A percentile compares a stretch with the other conserved stretches of the same genome.
Evolutionary conservation across 768 basidiomycete genomes (phyloP).

Genomic region (Mycena capillaripes): DNA sequence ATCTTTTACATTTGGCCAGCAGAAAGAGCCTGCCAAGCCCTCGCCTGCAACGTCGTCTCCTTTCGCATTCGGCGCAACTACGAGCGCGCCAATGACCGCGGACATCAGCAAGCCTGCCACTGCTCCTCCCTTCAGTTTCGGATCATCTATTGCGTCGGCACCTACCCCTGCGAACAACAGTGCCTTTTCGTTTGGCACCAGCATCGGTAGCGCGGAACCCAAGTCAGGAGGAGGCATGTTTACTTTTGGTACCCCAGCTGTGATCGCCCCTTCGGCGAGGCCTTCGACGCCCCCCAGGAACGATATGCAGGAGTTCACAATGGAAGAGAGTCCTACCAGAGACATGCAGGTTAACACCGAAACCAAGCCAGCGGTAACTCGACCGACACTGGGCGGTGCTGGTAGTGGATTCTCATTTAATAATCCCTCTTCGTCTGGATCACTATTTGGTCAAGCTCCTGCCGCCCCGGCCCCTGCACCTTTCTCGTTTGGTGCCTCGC

Average conservation of each 20-base stretch:
- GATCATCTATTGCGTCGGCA: conserved; percentile 43
- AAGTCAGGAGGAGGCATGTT: conserved; percentile 67
- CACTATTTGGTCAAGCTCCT: conserved; percentile 51
- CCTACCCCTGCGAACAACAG: conserved; percentile 21
- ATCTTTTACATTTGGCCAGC: conserved; percentile 32
- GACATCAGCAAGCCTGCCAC: conserved; percentile 49
- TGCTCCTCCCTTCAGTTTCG: conserved; percentile 52
- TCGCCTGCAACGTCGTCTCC: conserved; percentile 40
- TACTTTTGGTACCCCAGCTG: conserved; percentile 60
- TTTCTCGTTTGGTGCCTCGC: conserved; percentile 58
- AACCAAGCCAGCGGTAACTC: conserved; percentile 52
- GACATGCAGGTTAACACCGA: conserved; percentile 64
- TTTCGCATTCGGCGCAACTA: conserved; percentile 62
- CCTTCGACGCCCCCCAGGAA: conserved; percentile 77
- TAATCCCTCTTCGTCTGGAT: conserved; percentile 47
- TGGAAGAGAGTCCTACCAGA: conserved; percentile 87
- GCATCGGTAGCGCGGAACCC: conserved; percentile 49
- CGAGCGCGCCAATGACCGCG: conserved; percentile 50
- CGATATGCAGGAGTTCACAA: conserved; percentile 75
- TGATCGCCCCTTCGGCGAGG: conserved; percentile 53
- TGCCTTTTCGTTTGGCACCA: conserved; percentile 64
- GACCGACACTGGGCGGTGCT: conserved; percentile 51
- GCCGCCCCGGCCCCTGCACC: conserved; percentile 47
- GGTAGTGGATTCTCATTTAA: conserved; percentile 62
- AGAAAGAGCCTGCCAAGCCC: conserved; percentile 33